These are phyloP conservation scores for Euphorbia pulcherrima DNA, from an alignment of 345 rosid species.

Conservation along the genomic window DNA sequence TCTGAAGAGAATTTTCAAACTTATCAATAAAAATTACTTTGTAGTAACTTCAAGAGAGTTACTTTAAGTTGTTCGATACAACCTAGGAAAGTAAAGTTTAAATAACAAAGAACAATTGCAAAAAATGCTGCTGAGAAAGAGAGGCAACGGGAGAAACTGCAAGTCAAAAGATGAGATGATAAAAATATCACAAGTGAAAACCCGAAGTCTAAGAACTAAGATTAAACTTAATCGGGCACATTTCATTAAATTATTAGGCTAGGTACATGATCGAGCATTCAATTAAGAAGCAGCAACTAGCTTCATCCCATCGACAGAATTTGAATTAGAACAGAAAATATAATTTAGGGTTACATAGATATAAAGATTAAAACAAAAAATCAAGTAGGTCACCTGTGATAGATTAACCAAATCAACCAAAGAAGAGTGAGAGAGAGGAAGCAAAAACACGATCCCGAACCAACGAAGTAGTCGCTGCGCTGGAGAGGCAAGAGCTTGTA, in stretches of 20 bases:
- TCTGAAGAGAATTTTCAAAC: neutral
- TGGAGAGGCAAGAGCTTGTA: no score
- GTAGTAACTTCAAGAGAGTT: constrained; percentile 2
- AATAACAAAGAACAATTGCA: neutral
- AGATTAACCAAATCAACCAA: no score
- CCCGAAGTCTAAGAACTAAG: no score
- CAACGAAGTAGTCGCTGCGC: no score
- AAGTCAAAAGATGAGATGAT: no score
- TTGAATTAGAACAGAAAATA: neutral
- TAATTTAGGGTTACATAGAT: no score
- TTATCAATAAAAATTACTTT: neutral
- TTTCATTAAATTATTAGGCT: neutral
- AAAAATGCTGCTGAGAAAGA: neutral
- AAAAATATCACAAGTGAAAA: no score
- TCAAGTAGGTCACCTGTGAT: no score
- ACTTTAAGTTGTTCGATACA: constrained; percentile 15
- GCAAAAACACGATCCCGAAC: no score
- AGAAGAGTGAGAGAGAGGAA: no score
- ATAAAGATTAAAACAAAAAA: no score
- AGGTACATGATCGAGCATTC: neutral
- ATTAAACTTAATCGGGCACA: neutral
- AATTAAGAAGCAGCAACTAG: neutral
- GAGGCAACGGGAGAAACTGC: no score
- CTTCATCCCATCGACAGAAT: neutral
- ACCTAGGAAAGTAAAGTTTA: constrained; percentile 21